A percentile compares a stretch with the other conserved stretches of the same genome.
Evolutionary conservation across 2,329 filamentous ascomycete species (phyloP).

Genomic region (Cercospora sojina): DNA sequence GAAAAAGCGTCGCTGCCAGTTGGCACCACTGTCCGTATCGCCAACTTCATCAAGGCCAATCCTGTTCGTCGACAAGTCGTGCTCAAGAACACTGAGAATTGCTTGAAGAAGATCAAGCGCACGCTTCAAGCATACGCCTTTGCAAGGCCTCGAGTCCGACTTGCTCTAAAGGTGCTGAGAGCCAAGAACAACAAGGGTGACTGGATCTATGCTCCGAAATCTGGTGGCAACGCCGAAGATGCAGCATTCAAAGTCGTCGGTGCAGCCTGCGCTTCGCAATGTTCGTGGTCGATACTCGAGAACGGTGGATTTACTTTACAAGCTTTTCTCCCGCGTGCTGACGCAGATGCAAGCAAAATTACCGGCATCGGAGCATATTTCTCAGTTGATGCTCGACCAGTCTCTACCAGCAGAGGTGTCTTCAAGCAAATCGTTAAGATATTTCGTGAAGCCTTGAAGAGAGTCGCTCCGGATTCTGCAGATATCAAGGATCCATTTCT

Average conservation of each 20-base stretch:
- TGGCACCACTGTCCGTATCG: slow-evolving; percentile 67
- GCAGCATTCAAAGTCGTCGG: slow-evolving; percentile 63
- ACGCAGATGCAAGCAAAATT: slow-evolving; percentile 45
- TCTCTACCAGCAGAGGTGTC: slow-evolving; percentile 56
- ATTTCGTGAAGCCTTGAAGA: slow-evolving; percentile 54
- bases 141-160: slow-evolving; percentile 61
- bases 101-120: slow-evolving; percentile 57
- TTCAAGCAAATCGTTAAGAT: slow-evolving; percentile 59
- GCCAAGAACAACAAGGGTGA: slow-evolving; percentile 51
- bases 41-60: slow-evolving; percentile 58
- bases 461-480: slow-evolving; percentile 27
- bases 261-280: slow-evolving; percentile 55
- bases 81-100: slow-evolving; percentile 59
- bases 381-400: slow-evolving; percentile 66
- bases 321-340: slow-evolving; percentile 58
- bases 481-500: slow-evolving; percentile 59
- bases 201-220: slow-evolving; percentile 64
- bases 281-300: slow-evolving; percentile 45
- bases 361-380: slow-evolving; percentile 55
- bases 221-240: slow-evolving; percentile 53
- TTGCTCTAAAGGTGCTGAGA: slow-evolving; percentile 61
- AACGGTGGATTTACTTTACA: slow-evolving; percentile 51
- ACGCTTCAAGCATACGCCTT: slow-evolving; percentile 65
- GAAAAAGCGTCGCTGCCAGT: slow-evolving; percentile 56
- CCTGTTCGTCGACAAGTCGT: slow-evolving; percentile 63